These are phyloP conservation scores for Carpinus viminea DNA, from an alignment of 306 rosid genomes.

Conservation along the genomic window DNA sequence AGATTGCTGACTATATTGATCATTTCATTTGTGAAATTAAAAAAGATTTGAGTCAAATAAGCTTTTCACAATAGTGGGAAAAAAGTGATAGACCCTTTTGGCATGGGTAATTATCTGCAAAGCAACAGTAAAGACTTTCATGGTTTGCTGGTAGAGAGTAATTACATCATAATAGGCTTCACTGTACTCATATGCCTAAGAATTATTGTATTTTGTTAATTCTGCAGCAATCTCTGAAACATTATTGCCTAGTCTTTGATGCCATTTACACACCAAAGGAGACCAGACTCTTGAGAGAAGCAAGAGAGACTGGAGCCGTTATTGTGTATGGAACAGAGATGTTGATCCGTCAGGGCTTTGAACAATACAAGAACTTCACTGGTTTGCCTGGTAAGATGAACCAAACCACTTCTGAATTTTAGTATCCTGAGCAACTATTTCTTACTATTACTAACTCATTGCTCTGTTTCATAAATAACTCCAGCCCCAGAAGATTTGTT, in stretches of 20 bases:
- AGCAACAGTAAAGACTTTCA: not conserved
- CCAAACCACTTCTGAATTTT: not conserved
- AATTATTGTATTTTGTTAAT: not conserved
- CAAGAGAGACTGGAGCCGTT: conserved; percentile 41
- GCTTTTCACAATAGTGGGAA: not conserved
- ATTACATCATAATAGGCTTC: conserved; percentile 6
- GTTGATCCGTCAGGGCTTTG: conserved; percentile 52
- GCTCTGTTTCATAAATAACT: conserved; percentile 13
- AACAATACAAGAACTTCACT: conserved; percentile 52
- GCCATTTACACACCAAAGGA: conserved; percentile 56
- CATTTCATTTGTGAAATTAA: no score
- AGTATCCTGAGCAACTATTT: not conserved
- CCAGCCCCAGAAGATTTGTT: conserved; percentile 57
- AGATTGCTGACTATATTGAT: no score
- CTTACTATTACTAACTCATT: not conserved
- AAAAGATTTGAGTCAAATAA: not conserved
- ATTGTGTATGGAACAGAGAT: conserved; percentile 51
- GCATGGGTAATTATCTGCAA: not conserved
- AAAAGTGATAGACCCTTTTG: not conserved
- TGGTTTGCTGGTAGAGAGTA: not conserved
- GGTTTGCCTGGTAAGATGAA: conserved; percentile 46
- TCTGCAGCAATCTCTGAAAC: conserved; percentile 42
- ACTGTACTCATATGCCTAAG: not conserved
- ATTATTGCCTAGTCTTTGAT: conserved; percentile 54
- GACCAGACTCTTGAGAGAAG: conserved; percentile 44